Evolutionary conservation across 1,139 yeast species (phyloP), one percentile per base, ranked within the genome.

Genomic region (Taphrina populina): DNA sequence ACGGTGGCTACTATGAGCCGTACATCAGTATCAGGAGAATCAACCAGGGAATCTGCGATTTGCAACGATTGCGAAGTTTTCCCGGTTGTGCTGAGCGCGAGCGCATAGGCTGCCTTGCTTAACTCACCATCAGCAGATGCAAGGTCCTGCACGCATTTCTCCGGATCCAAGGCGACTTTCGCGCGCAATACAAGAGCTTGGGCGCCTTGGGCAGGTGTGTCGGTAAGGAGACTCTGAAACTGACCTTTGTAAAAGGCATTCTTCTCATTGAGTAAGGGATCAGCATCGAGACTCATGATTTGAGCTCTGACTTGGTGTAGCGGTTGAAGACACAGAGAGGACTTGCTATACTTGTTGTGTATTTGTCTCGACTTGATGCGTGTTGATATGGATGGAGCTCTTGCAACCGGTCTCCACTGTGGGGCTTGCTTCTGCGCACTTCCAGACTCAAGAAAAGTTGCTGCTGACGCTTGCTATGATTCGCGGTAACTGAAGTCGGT

Each of bases 1-100:
- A 68, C 72, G 5, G 64, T 62, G 13, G 62, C 63, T 35, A 65
- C 61, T 13, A 65, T 65, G 30, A 64, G 62, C 24, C 58, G 59
- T 6, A 44, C 52, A 5, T 32, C 39, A 7, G 34, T 36, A 26
- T 59, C 44, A 27, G 53, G 56, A 27, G 62, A 41, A 47, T 61
- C 62, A 21, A 62, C 59, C 15, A 69, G 62, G 27, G 62, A 61
- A 46, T 64, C 63, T 19, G 66, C 61, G 4, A 64, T 52, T 35
- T 61, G 66, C 24, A 65, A 62, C 27, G 63, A 64, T 53, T 15
- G 55, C 17, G 63, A 62, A 24, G 58, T 60, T 19, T 52, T 47
- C 19, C 64, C 66, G 2, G 56, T 32, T 4, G 56, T 60, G 52
- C 60, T 59, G 36, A 62, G 57, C 2, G 69, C 70, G 30, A 65